Evolutionary conservation across 768 basidiomycete genomes (phyloP), one percentile per base, ranked within the genome.

Genomic region (Termitomyces sp.): DNA sequence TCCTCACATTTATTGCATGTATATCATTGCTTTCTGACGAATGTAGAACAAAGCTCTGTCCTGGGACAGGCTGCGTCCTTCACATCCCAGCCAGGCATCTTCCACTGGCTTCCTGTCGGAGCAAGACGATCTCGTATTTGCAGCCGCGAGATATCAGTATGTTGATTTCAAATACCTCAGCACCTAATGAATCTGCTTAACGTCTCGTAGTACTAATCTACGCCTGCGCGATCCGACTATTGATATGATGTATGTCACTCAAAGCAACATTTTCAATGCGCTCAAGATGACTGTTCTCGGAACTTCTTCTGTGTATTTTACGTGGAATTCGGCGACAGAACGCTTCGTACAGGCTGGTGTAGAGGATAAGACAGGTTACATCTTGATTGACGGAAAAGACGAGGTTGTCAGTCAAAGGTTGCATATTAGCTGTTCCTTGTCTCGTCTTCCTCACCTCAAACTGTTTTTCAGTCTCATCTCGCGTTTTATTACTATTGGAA

Each of bases 401-500:
- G 78, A 82, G 51, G 63, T 75, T 6, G 70, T 86, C 12, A 85
- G 81, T 60, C 62, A 65, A 52, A 89, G 89, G 90, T 86, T 86
- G 29, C 41, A 71, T 56, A 27, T 17, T 12, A 6, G 5, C 43
- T 14, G 6, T 35, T 21, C 21, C 34, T 29, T 23, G 31, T 27
- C 45, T 38, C 19, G 29, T 43, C 10, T 50, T 34, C 7, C 43
- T 12, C 43, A 21, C 27, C 16, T 38, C 23, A 48, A n/a, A 31
- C 42, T 25, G 41, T 19, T 44, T 48, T 25, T 2, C 42, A 91
- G 89, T 67, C 66, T 88, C 6, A 68, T 84, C 23, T 69, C 73
- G 37, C 79, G 86, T 6, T 92, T 92, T 68, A 59, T 90, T 31
- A 77, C 74, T 7, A 84, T 93, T 47, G 91, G 91, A 7, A 83